Evolutionary conservation across 768 basidiomycete species (phyloP), one percentile per base, ranked within the genome.

Genomic region (Flagelloscypha sp.): DNA sequence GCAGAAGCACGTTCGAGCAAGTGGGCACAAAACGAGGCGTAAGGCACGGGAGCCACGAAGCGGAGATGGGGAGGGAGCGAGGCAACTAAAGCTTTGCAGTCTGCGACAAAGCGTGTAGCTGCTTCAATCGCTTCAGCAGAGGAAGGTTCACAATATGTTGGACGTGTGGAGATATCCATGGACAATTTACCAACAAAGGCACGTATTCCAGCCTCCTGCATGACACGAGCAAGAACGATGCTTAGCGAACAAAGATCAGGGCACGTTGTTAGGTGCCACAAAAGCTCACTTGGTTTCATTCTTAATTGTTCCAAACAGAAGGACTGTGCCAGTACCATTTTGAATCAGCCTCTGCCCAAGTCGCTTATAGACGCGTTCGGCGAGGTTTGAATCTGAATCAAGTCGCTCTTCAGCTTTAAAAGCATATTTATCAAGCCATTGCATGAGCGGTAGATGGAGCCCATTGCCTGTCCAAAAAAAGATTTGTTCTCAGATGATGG

Each of bases 1-100:
- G 42, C 0, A 93, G 66, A 20, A 92, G 63, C 28, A 70, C 74
- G 33, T 84, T 65, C 2, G 85, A 82, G 52, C 88, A 93, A 0
- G 88, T 88, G 1, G 90, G 90, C 3, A 93, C 79, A 44, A 93
- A 94, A 12, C 90, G 75, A 0, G 90, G 90, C 0, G 90, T 92
- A 36, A 94, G 56, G 7, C n/a, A 93, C 84, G 1, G 90, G 90
- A 38, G 83, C 72, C 4, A 90, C 70, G 7, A 86, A 65, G 7
- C 68, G 65, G 28, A 53, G 48, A 44, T 76, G 66, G 3, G 49
- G 31, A 0, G 68, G 68, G 1, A 76, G 52, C 15, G 57, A 37
- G 4, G 60, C 47, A 4, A 62, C 57, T 7, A 72, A 51, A 1
- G 56, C 48, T 18, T 50, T 55, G 34, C 83, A 79, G 16, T 53